These are phyloP conservation scores for Noccaea caerulescens DNA, from an alignment of 345 rosid species.

Conservation along the genomic window DNA sequence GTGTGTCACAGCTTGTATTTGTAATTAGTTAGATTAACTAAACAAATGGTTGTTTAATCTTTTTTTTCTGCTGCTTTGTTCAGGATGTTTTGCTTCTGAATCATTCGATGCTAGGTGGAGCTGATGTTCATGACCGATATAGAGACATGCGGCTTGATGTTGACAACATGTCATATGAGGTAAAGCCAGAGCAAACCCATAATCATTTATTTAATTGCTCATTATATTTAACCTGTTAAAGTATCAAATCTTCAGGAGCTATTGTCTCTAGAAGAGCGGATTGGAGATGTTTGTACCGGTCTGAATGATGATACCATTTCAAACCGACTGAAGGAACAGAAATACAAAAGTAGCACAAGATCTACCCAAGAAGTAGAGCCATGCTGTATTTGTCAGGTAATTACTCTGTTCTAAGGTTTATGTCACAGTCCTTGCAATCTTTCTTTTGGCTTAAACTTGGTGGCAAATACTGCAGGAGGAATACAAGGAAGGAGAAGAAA, in stretches of 20 bases:
- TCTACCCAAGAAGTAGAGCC: slow-evolving; percentile 67
- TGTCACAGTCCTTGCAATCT: too few relatives aligned
- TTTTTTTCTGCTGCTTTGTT: slow-evolving; percentile 17
- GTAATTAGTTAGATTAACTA: not conserved
- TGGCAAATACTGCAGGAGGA: slow-evolving; percentile 62
- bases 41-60: not conserved
- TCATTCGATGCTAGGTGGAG: slow-evolving; percentile 69
- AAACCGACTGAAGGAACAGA: slow-evolving; percentile 54
- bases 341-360: slow-evolving; percentile 31
- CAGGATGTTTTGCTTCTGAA: slow-evolving; percentile 88
- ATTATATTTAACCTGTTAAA: not conserved
- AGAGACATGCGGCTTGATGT: slow-evolving; percentile 97
- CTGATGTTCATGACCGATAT: slow-evolving; percentile 75
- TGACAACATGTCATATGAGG: slow-evolving; percentile 98
- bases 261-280: slow-evolving; percentile 83
- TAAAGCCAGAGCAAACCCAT: slow-evolving; percentile 38
- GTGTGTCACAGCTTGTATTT: not conserved
- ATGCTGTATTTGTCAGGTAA: slow-evolving; percentile 89
- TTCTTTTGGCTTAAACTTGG: slow-evolving; percentile 7
- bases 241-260: slow-evolving; percentile 61
- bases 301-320: slow-evolving; percentile 68
- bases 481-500: slow-evolving; percentile 61
- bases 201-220: not conserved
- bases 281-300: slow-evolving; percentile 91
- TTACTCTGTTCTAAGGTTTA: too few relatives aligned